phyloP scores from a whole-genome alignment of 177 flowering plant species.

The Vitis hybrid region DNA sequence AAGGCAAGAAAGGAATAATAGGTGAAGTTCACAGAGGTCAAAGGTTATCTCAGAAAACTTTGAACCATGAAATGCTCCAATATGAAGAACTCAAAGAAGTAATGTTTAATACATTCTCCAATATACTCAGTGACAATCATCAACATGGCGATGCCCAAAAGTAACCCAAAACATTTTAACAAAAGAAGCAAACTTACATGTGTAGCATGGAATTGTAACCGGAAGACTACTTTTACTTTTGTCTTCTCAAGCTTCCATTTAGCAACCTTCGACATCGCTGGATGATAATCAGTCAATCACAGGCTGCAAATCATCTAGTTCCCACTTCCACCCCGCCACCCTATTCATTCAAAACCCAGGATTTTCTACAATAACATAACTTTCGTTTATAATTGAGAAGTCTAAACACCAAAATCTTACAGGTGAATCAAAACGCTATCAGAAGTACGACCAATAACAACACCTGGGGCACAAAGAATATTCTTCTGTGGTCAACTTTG shows the following conservation, averaged over 20 bases:
- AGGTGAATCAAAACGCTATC: no score
- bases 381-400: no score
- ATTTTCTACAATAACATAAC: no score
- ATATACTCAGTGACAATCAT: not conserved
- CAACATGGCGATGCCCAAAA: not conserved
- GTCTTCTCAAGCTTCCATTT: conserved; percentile 92
- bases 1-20: no score
- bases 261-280: conserved; percentile 72
- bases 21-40: no score
- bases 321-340: conserved; percentile 16
- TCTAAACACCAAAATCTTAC: no score
- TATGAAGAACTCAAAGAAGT: not conserved
- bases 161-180: not conserved
- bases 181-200: conserved; percentile 56
- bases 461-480: no score
- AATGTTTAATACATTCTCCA: not conserved
- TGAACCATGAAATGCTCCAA: not conserved
- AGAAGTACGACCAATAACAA: no score
- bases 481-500: no score
- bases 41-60: not conserved
- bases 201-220: conserved; percentile 96
- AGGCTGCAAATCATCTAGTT: conserved; percentile 21
- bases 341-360: conserved; percentile 4
- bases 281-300: conserved; percentile 14
- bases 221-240: conserved; percentile 91